Evolutionary conservation across 169 alveolate genomes (phyloP), one percentile per base, ranked within the genome.

Genomic region (Cryptosporidium muris): DNA sequence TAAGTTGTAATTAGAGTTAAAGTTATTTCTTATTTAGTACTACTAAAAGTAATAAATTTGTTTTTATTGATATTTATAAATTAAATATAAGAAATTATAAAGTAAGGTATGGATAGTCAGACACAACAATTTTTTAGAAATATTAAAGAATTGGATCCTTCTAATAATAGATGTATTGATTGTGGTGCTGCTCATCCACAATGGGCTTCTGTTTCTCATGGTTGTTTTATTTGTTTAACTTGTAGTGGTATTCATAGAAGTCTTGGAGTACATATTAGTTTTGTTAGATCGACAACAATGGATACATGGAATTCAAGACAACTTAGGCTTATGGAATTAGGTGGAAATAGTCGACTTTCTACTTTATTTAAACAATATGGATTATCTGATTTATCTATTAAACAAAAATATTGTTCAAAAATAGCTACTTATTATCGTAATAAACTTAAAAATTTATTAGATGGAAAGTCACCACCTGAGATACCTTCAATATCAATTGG

Each of bases 171-270:
- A 81, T 93, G 96, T 52, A 82, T 92, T 65, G 96, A 93, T 82
- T 93, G 96, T 88, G 93, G 96, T 7, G 85, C 95, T 3, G 81
- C 92, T 34, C 96, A 96, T 9, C 98, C 99, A 6, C 93, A 96
- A 66, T 97, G 99, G 99, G 97, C 97, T 36, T 94, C 98, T 36
- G 94, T 97, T n/a, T 95, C 95, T 51, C 96, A 96, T 89, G 98
- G 97, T 16, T 94, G 96, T 65, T 94, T 96, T 90, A 90, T 97
- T 49, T 97, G 99, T 85, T 91, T 95, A 53, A 94, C 95, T 80
- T 97, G 99, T 82, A 94, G 98, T 49, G 97, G 98, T 1, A 89
- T 89, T 9, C 97, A 95, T 60, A 81, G 97, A 47, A 92, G 97
- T 38, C 88, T 96, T 81, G 99, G 99, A 1, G 96, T 95, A 3